Conservation (phyloP, 805 yeast species). For the Starmerella asiatica region DNA sequence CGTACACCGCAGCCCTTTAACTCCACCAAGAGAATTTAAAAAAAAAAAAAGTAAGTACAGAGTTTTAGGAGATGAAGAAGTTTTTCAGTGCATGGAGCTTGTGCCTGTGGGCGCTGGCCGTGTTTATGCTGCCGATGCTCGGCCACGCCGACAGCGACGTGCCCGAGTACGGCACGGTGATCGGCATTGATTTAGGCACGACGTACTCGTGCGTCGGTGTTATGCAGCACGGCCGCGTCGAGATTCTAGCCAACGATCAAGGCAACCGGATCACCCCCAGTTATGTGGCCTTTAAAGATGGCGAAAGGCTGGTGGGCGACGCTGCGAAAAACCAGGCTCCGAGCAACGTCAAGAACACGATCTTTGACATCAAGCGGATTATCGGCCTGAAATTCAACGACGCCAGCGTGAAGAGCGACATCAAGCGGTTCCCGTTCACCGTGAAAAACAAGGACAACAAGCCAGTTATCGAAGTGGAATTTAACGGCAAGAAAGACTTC, state of each 20-base stretch:
- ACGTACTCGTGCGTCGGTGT: slow-evolving; percentile 95
- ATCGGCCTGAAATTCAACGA: slow-evolving; percentile 75
- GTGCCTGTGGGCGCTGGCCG: slow-evolving; percentile 26
- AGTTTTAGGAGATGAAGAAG: slow-evolving; percentile 14
- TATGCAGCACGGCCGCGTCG: slow-evolving; percentile 73
- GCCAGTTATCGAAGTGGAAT: slow-evolving; percentile 68
- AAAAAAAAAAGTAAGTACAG: not conserved
- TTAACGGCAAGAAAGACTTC: slow-evolving; percentile 58
- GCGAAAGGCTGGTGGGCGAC: slow-evolving; percentile 88
- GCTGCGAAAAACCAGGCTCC: slow-evolving; percentile 96
- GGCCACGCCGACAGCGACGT: slow-evolving; percentile 26
- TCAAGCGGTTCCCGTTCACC: slow-evolving; percentile 69
- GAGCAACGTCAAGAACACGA: slow-evolving; percentile 70
- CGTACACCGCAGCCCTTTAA: too few species aligned
- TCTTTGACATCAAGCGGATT: slow-evolving; percentile 82
- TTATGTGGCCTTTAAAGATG: slow-evolving; percentile 82
- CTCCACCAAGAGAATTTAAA: too few species aligned
- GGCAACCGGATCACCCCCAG: slow-evolving; percentile 97
- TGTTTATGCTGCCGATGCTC: slow-evolving; percentile 28
- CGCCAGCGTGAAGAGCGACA: slow-evolving; percentile 63
- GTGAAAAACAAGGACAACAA: slow-evolving; percentile 60
- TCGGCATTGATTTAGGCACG: slow-evolving; percentile 95
- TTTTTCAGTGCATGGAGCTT: slow-evolving; percentile 24
- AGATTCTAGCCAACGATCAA: slow-evolving; percentile 88
- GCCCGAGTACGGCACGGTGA: slow-evolving; percentile 38